phyloP scores from a whole-genome alignment of 257 asterid genomes.

The Petunia axillaris region DNA sequence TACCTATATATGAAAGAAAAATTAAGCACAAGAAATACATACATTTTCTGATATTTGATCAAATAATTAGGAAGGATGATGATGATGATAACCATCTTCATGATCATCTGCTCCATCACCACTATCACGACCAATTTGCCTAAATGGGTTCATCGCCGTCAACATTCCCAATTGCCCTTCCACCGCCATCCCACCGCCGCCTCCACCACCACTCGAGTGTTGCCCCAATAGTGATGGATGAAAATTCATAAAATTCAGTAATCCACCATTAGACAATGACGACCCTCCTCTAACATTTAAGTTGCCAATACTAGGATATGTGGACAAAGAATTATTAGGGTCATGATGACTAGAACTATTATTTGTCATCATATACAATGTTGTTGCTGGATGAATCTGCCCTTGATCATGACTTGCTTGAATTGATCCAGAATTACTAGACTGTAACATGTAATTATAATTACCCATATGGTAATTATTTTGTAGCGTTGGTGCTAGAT shows the following conservation, averaged over 20 bases:
- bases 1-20: neutral
- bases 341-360: conserved; percentile 30
- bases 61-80: conserved; percentile 27
- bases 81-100: neutral
- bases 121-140: conserved; percentile 39
- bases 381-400: conserved; percentile 39
- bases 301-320: conserved; percentile 39
- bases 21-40: conserved; percentile 8
- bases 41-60: conserved; percentile 17
- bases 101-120: conserved; percentile 34
- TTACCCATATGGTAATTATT: conserved; percentile 29
- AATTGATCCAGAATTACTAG: conserved; percentile 35
- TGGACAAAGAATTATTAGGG: conserved; percentile 52
- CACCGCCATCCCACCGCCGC: conserved; percentile 35
- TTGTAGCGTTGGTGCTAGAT: conserved; percentile 33
- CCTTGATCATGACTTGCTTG: conserved; percentile 34
- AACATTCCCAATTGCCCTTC: conserved; percentile 71
- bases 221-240: conserved; percentile 36
- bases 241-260: conserved; percentile 61
- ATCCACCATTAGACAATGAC: conserved; percentile 42
- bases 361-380: conserved; percentile 29
- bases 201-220: conserved; percentile 32
- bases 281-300: conserved; percentile 39
- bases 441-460: conserved; percentile 38
- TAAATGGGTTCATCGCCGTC: conserved; percentile 49